A percentile compares a stretch with the other conserved stretches of the same genome.
Conservation (phyloP, 2,329 filamentous ascomycete species). For the Pyricularia sp. region DNA sequence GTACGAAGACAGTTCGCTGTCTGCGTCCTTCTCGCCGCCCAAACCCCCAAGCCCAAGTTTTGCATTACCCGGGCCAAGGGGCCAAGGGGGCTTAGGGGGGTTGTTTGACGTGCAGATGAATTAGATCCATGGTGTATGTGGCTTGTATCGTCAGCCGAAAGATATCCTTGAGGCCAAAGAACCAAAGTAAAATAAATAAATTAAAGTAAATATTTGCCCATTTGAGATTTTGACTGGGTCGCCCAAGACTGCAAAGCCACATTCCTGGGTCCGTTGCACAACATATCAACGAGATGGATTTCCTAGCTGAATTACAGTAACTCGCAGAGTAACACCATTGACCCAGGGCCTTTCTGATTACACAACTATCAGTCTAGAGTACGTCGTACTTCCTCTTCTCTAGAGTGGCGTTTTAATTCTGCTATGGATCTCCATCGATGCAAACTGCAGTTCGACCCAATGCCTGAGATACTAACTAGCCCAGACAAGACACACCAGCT, state of each 20-base stretch:
- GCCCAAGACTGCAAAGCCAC: neutral
- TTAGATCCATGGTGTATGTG: neutral
- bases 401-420: neutral
- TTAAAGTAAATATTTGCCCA: no score
- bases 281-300: no score
- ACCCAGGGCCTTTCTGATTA: neutral
- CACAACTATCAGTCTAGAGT: neutral
- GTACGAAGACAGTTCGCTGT: no score
- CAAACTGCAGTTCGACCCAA: neutral
- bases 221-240: no score
- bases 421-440: neutral
- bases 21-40: no score
- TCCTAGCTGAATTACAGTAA: no score
- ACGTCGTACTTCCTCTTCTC: neutral
- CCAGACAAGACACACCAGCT: neutral
- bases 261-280: neutral
- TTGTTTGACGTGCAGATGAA: neutral
- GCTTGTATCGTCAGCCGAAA: no score
- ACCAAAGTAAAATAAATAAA: no score
- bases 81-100: no score
- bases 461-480: neutral
- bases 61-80: no score
- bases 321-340: neutral
- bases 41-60: no score
- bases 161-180: no score